Conservation (phyloP, 2,329 filamentous ascomycete genomes). For the Ophiobolus disseminans region DNA sequence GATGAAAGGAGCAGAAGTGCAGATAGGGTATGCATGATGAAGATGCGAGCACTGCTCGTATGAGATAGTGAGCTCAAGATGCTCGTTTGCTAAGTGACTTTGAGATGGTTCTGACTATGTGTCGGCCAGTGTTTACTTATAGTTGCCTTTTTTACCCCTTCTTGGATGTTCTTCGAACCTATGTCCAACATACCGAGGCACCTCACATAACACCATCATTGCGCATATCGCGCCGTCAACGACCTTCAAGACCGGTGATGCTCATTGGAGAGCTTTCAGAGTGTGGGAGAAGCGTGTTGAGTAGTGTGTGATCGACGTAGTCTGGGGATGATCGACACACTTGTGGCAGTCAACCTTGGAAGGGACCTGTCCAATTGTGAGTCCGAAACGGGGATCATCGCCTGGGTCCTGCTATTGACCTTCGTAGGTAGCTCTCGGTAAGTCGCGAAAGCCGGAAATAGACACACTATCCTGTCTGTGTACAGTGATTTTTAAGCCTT, state of each 20-base stretch:
- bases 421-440: too few relatives aligned
- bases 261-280: not conserved
- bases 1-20: conserved; percentile 22
- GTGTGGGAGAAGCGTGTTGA: not conserved
- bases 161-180: not conserved
- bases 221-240: not conserved
- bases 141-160: not conserved
- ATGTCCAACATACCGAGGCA: conserved; percentile 6
- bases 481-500: too few relatives aligned
- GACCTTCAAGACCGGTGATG: not conserved
- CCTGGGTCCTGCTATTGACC: too few relatives aligned
- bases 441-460: too few relatives aligned
- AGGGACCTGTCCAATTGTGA: not conserved
- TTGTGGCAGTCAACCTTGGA: not conserved
- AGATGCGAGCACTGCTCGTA: conserved; percentile 1
- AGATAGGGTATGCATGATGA: conserved; percentile 22
- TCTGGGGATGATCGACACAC: conserved; percentile 3
- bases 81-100: too few relatives aligned
- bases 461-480: too few relatives aligned
- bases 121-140: not conserved
- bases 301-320: conserved; percentile 5
- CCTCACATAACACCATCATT: not conserved
- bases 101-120: not conserved
- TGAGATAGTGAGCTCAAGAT: not conserved
- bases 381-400: not conserved